phyloP scores from a whole-genome alignment of 257 asterid species.

The Rehmannia glutinosa region DNA sequence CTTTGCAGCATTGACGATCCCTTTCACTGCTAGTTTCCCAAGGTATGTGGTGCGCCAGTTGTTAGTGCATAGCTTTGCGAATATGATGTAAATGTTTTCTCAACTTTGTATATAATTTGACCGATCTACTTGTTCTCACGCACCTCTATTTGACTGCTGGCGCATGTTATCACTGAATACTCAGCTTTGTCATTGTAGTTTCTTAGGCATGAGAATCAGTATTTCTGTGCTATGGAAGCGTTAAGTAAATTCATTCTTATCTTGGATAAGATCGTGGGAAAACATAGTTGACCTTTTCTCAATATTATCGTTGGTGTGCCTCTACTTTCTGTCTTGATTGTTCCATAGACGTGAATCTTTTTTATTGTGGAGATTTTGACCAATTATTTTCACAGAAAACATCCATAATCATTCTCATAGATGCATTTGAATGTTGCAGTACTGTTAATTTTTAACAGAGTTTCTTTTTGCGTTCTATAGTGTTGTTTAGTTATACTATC shows the following conservation, averaged over 20 bases:
- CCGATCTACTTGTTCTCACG: not conserved
- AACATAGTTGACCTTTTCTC: not conserved
- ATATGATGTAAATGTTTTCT: not conserved
- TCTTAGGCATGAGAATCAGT: not conserved
- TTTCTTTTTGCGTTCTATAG: not conserved
- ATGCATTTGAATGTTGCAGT: not conserved
- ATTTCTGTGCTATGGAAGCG: not conserved
- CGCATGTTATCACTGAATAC: not conserved
- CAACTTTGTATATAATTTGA: not conserved
- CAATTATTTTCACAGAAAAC: not conserved
- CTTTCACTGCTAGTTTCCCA: constrained; percentile 67
- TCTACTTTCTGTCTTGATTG: too few relatives aligned
- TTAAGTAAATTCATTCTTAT: not conserved
- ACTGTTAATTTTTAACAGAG: not conserved
- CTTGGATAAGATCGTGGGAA: not conserved
- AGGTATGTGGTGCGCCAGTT: constrained; percentile 41
- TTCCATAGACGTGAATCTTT: not conserved
- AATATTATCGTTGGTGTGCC: not conserved
- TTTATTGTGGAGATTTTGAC: not conserved
- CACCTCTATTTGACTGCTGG: not conserved
- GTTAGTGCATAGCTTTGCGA: not conserved
- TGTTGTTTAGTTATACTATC: not conserved
- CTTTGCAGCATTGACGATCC: constrained; percentile 70
- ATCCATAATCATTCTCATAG: not conserved
- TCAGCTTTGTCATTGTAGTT: not conserved